A percentile compares a stretch with the other conserved stretches of the same genome.
Conservation (phyloP, 768 basidiomycete species). For the Rhodotorula paludigena region DNA sequence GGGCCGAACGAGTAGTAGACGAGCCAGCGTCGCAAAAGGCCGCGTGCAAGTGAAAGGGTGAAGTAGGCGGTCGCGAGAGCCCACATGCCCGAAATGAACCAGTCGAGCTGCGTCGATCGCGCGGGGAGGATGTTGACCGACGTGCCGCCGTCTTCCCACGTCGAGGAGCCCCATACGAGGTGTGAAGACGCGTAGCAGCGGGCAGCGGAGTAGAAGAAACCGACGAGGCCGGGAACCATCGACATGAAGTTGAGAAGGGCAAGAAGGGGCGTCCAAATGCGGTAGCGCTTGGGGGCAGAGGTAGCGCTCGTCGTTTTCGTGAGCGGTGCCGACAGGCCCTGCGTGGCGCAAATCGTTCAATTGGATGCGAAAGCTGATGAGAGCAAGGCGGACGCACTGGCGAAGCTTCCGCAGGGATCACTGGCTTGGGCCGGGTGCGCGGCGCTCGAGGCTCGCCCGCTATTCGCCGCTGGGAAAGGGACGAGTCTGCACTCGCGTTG, state of each 20-base stretch:
- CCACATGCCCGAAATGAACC: constrained; percentile 37
- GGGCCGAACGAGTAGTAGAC: constrained; percentile 82
- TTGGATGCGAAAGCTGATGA: no score
- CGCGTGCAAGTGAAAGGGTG: constrained; percentile 79
- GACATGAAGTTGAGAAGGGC: constrained; percentile 35
- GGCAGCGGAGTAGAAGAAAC: constrained; percentile 37
- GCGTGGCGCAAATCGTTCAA: rapidly evolving
- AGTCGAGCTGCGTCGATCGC: constrained; percentile 35
- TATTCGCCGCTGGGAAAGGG: background rate
- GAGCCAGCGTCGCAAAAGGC: constrained; percentile 82
- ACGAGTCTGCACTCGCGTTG: background rate
- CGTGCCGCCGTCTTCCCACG: constrained; percentile 1
- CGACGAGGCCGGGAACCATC: constrained; percentile 35
- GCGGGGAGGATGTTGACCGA: constrained; percentile 14
- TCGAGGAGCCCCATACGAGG: constrained; percentile 17
- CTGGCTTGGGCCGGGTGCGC: background rate
- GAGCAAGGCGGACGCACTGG: background rate
- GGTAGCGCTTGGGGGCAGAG: background rate
- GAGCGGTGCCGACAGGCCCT: no score
- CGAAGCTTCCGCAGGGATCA: background rate
- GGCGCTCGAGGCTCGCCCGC: background rate
- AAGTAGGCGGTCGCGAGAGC: constrained; percentile 59
- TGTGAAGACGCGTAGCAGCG: constrained; percentile 23
- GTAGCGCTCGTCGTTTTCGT: no score
- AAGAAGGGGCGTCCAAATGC: constrained; percentile 26